These are phyloP conservation scores for Zygosaccharomyces bailii DNA, from an alignment of 805 yeast species.

Conservation along the genomic window DNA sequence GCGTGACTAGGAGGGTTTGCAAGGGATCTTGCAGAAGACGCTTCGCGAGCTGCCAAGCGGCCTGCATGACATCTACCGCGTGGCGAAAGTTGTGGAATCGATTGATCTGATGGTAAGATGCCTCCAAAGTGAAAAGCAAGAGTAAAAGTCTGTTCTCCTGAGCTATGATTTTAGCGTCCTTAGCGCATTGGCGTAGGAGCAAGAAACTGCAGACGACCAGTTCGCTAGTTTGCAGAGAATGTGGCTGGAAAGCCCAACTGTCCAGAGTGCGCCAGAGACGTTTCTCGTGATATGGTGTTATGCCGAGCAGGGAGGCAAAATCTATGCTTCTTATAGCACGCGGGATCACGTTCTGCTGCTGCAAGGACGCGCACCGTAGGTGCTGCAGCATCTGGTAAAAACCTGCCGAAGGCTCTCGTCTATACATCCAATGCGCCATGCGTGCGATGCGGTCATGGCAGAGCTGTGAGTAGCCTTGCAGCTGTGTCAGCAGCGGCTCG, in stretches of 20 bases:
- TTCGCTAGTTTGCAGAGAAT: slow-evolving; percentile 25
- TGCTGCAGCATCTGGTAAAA: slow-evolving; percentile 32
- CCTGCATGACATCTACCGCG: slow-evolving; percentile 93
- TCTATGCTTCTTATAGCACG: slow-evolving; percentile 20
- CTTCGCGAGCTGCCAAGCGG: slow-evolving; percentile 59
- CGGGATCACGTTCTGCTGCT: slow-evolving; percentile 16
- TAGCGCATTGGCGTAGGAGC: slow-evolving; percentile 23
- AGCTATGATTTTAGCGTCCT: slow-evolving; percentile 15
- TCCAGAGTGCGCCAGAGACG: slow-evolving; percentile 17
- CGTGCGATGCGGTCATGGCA: slow-evolving; percentile 24
- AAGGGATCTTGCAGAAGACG: slow-evolving; percentile 28
- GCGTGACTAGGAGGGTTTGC: slow-evolving; percentile 57
- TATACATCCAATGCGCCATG: slow-evolving; percentile 34
- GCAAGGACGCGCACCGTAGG: slow-evolving; percentile 11
- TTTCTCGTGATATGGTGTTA: slow-evolving; percentile 6
- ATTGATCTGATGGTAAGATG: slow-evolving; percentile 77
- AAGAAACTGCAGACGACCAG: slow-evolving; percentile 30
- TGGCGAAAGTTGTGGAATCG: slow-evolving; percentile 95
- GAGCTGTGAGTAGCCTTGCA: slow-evolving; percentile 9
- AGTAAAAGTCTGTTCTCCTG: slow-evolving; percentile 50
- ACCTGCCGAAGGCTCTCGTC: slow-evolving; percentile 11
- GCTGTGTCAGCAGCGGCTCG: not conserved
- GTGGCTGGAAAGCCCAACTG: slow-evolving; percentile 34
- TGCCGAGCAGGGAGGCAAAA: slow-evolving; percentile 15
- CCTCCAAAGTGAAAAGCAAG: slow-evolving; percentile 65